Conservation (phyloP, 2,329 filamentous ascomycete genomes). For the Atkinsonella hypoxylon region DNA sequence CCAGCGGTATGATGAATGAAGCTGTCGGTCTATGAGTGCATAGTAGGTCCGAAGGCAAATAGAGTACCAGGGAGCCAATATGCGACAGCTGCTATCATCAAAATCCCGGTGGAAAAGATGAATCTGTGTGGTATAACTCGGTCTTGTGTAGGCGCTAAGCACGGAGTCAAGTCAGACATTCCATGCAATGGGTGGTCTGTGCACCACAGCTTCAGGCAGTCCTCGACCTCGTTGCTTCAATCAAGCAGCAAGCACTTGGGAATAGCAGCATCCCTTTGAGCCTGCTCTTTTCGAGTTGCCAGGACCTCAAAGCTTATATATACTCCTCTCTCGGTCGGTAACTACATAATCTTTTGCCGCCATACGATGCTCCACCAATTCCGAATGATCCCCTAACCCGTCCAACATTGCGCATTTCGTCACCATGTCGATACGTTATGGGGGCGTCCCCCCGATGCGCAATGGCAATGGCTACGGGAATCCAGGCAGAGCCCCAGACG, state of each 20-base stretch:
- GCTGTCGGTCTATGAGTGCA: too few species aligned
- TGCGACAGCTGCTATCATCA: too few species aligned
- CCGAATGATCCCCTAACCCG: not conserved
- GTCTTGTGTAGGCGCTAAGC: not conserved
- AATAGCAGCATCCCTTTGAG: not conserved
- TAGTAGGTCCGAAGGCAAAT: too few species aligned
- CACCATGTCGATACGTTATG: slow-evolving; percentile 41
- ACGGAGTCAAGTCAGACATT: too few species aligned
- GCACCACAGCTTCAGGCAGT: not conserved
- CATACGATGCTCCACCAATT: slow-evolving; percentile 9
- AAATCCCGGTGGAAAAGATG: too few species aligned
- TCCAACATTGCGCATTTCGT: slow-evolving; percentile 1
- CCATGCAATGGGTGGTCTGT: too few species aligned
- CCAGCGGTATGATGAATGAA: too few species aligned
- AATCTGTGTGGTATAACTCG: too few species aligned
- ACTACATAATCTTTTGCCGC: not conserved
- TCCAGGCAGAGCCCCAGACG: slow-evolving; percentile 28
- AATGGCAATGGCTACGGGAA: slow-evolving; percentile 32
- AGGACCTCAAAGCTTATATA: too few species aligned
- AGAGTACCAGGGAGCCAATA: too few species aligned
- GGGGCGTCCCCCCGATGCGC: slow-evolving; percentile 22
- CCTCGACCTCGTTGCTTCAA: not conserved
- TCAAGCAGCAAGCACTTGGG: not conserved
- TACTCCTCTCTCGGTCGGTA: too few species aligned
- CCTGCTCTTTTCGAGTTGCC: too few species aligned